Percentiles rank a stretch among this genome's conserved stretches.
These are phyloP conservation scores for Parasitella parasitica DNA, from an alignment of 371 early-diverging fungal species.

Conservation along the genomic window DNA sequence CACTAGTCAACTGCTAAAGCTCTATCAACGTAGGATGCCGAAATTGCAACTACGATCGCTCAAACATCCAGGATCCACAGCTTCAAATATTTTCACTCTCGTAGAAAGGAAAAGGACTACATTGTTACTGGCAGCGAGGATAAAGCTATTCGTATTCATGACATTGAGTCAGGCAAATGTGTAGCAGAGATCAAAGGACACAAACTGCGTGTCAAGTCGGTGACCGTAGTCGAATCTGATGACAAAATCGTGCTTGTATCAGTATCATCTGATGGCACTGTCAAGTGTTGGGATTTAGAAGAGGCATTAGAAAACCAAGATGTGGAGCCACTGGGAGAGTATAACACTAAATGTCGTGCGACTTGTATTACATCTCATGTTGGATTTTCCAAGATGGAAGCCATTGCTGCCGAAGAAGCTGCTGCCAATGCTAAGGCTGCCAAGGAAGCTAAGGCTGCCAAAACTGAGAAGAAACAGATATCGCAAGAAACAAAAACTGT, in stretches of 20 bases:
- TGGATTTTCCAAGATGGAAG: slow-evolving; percentile 26
- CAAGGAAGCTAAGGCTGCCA: not conserved
- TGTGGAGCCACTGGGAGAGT: slow-evolving; percentile 51
- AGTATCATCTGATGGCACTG: slow-evolving; percentile 72
- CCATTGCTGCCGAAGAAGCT: slow-evolving; percentile 1
- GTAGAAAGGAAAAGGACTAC: slow-evolving; percentile 51
- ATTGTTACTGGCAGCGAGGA: slow-evolving; percentile 74
- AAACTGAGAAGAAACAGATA: not conserved
- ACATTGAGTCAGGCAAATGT: slow-evolving; percentile 52
- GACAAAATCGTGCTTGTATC: slow-evolving; percentile 51
- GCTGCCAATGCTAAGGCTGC: not conserved
- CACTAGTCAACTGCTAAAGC: not conserved
- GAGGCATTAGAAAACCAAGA: slow-evolving; percentile 24
- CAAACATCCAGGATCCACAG: slow-evolving; percentile 51
- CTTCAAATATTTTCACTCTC: slow-evolving; percentile 49
- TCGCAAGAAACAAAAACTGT: not conserved
- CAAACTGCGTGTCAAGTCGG: slow-evolving; percentile 51
- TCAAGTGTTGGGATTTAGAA: slow-evolving; percentile 72
- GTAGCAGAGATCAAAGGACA: slow-evolving; percentile 62
- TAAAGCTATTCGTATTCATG: slow-evolving; percentile 68
- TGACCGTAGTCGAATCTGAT: slow-evolving; percentile 33
- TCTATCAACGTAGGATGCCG: slow-evolving; percentile 45
- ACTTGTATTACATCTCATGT: slow-evolving; percentile 59
- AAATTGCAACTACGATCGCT: slow-evolving; percentile 49
- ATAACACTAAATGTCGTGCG: slow-evolving; percentile 68